These are phyloP conservation scores for Exophiala sp. DNA, from an alignment of 2,329 filamentous ascomycete genomes.

Conservation along the genomic window DNA sequence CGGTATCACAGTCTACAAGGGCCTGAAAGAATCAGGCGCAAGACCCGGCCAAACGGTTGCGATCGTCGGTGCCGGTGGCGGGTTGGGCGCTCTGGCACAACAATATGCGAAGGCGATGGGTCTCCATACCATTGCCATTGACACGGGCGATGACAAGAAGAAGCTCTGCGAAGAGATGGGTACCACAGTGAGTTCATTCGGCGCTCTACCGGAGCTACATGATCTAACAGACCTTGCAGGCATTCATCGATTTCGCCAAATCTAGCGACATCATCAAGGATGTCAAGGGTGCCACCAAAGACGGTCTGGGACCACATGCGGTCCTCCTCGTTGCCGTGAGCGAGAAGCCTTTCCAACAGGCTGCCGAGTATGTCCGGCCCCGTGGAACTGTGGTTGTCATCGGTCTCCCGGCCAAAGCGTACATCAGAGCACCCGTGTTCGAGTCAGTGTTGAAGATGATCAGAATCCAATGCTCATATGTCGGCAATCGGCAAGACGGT, in stretches of 20 bases:
- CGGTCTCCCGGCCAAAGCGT: constrained; percentile 75
- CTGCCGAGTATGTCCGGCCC: constrained; percentile 76
- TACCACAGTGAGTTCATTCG: constrained; percentile 42
- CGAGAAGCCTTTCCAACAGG: constrained; percentile 95
- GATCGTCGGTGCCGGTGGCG: constrained; percentile 80
- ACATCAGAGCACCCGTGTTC: constrained; percentile 78
- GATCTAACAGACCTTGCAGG: constrained; percentile 28
- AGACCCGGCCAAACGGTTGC: constrained; percentile 71
- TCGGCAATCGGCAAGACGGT: constrained; percentile 84
- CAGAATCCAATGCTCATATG: constrained; percentile 85
- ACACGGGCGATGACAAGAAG: constrained; percentile 74
- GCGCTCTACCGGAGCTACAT: not conserved
- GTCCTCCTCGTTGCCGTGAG: constrained; percentile 78
- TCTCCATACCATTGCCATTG: constrained; percentile 71
- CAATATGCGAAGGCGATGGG: constrained; percentile 94
- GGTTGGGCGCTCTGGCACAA: constrained; percentile 69
- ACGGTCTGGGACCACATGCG: constrained; percentile 78
- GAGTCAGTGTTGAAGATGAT: constrained; percentile 86
- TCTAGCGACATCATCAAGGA: constrained; percentile 74
- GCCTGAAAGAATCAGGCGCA: constrained; percentile 74
- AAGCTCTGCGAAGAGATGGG: constrained; percentile 62
- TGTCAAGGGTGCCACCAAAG: constrained; percentile 72
- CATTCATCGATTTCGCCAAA: constrained; percentile 74
- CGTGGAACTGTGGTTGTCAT: constrained; percentile 81
- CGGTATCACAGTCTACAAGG: constrained; percentile 84